Percentiles rank a stretch among this genome's conserved stretches.
phyloP scores from a whole-genome alignment of 441 rosid species.

The Pelargonium australe region DNA sequence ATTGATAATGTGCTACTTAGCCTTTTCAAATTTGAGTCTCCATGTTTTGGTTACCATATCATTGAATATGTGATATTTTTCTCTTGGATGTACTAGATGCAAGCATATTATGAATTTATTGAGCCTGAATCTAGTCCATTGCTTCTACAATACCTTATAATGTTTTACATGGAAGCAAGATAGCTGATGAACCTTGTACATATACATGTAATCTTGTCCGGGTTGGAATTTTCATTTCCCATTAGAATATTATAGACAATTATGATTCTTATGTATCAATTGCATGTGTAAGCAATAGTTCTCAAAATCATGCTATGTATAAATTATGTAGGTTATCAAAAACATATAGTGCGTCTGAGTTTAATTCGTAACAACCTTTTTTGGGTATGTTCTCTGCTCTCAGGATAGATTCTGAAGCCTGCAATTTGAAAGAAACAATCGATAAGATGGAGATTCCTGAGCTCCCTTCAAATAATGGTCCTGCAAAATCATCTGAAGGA shows the following conservation, averaged over 20 bases:
- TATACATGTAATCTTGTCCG: neutral
- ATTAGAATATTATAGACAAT: neutral
- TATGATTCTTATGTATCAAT: neutral
- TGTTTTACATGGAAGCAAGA: neutral
- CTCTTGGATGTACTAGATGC: neutral
- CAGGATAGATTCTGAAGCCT: conserved; percentile 93
- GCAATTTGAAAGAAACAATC: conserved; percentile 53
- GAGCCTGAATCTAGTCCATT: too few relatives aligned
- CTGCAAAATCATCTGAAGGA: conserved; percentile 34
- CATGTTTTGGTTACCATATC: neutral
- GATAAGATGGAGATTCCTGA: conserved; percentile 37
- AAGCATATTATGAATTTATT: too few relatives aligned
- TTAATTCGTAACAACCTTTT: neutral
- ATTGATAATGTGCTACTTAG: neutral
- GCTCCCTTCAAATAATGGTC: conserved; percentile 30
- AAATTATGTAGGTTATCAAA: neutral
- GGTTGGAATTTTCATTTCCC: conserved; percentile 7
- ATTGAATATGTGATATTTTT: neutral
- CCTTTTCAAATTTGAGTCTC: neutral
- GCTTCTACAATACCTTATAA: too few relatives aligned
- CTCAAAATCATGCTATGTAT: neutral
- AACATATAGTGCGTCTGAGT: neutral
- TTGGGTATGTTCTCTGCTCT: conserved; percentile 35
- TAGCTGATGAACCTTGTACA: neutral
- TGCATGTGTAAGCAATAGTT: conserved; percentile 7